A percentile compares a stretch with the other conserved stretches of the same genome.
Evolutionary conservation across 2,329 filamentous ascomycete genomes (phyloP).

Genomic region (Chrysoporthe austroafricana): DNA sequence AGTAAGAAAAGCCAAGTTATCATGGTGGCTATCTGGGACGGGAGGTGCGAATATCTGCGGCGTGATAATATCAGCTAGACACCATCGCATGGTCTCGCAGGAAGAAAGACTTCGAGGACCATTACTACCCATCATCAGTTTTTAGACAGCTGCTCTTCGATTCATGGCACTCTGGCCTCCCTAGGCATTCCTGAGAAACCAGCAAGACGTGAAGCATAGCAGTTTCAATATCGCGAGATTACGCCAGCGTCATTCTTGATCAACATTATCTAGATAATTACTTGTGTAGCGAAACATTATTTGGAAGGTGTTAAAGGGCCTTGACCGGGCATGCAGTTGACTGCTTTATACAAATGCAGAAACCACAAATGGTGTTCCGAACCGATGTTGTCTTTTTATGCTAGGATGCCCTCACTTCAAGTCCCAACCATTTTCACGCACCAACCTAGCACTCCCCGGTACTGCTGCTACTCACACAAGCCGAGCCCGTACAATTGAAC

Average conservation of each 20-base stretch:
- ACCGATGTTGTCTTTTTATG: neutral
- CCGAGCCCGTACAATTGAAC: conserved; percentile 23
- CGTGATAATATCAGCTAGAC: too few species aligned
- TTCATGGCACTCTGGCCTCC: neutral
- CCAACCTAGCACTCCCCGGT: conserved; percentile 8
- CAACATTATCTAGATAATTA: neutral
- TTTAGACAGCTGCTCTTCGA: too few species aligned
- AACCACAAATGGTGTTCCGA: too few species aligned
- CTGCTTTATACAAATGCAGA: too few species aligned
- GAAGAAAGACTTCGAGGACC: too few species aligned
- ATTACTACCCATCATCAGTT: too few species aligned
- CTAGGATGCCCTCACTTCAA: neutral
- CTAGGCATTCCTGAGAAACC: neutral
- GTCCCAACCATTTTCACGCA: neutral
- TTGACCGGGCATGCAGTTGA: too few species aligned
- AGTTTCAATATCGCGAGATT: neutral
- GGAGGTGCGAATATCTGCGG: too few species aligned
- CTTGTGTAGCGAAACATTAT: neutral
- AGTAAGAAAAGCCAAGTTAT: too few species aligned
- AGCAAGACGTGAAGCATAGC: neutral
- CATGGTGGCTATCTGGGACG: too few species aligned
- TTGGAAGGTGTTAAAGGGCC: neutral
- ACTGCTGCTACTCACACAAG: conserved; percentile 12
- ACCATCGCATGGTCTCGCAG: too few species aligned
- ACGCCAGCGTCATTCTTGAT: neutral